These are phyloP conservation scores for Neurospora sp. DNA, from an alignment of 2,329 filamentous ascomycete species.

Conservation along the genomic window DNA sequence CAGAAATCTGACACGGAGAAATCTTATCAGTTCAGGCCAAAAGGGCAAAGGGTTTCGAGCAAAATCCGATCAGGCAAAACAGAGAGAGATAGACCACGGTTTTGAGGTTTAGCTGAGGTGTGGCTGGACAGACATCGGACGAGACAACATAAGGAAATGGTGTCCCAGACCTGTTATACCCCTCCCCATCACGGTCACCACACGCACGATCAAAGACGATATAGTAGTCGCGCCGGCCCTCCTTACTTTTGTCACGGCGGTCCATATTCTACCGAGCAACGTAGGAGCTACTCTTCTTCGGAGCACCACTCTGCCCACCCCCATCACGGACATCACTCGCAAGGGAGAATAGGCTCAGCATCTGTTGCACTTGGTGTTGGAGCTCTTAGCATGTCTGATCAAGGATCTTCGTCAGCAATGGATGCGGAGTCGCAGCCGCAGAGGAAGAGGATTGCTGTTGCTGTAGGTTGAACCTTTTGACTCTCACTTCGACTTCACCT, in stretches of 20 bases:
- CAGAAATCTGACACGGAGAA: neutral
- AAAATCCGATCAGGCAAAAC: neutral
- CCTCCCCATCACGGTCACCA: constrained; percentile 20
- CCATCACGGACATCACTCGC: constrained; percentile 1
- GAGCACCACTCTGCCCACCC: neutral
- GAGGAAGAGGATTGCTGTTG: constrained; percentile 49
- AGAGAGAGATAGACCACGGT: neutral
- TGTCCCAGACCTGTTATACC: constrained; percentile 30
- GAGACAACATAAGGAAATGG: constrained; percentile 23
- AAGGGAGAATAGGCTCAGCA: neutral
- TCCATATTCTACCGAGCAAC: constrained; percentile 22
- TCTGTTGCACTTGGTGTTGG: constrained; percentile 12
- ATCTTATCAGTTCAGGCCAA: neutral
- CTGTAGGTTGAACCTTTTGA: constrained; percentile 32
- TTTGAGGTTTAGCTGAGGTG: constrained; percentile 1
- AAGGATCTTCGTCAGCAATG: constrained; percentile 12
- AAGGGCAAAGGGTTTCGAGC: neutral
- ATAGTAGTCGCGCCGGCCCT: constrained; percentile 29
- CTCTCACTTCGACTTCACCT: neutral
- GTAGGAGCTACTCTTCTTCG: neutral
- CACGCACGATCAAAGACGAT: constrained; percentile 22
- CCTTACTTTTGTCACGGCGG: constrained; percentile 28
- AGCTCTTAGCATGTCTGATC: constrained; percentile 30
- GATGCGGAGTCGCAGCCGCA: constrained; percentile 35
- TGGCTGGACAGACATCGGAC: neutral